Evolutionary conservation across 805 yeast species (phyloP), one percentile per base, ranked within the genome.

Genomic region (Zygosaccharomyces bailii): DNA sequence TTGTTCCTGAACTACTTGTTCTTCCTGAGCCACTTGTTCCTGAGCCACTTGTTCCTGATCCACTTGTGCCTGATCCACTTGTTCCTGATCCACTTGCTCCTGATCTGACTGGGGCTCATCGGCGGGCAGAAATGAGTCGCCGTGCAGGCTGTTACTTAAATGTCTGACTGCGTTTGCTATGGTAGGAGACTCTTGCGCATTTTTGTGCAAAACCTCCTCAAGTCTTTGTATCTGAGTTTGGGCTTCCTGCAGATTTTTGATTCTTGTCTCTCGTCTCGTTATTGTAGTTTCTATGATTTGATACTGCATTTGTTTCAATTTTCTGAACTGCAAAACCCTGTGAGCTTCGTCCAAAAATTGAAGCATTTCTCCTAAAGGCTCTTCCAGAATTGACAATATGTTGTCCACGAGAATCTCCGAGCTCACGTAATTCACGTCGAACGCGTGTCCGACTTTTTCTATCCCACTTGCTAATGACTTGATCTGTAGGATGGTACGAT

Each of bases 391-490:
- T 5, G 66, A 63, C 34, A 63, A 51, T 11, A 72, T 50, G 29
- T 75, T 75, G 29, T 70, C 70, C 2, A 66, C 63, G 33, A 73
- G 51, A 19, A 70, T 69, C 46, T 72, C 76, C 6, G 73, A 60
- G 16, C 80, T 76, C 14, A 81, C 75, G 49, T 76, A 80, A 30
- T 76, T 79, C 31, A 82, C 76, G 62, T 93, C 98, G 50, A 86
- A 81, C 1, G 89, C 84, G 57, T 86, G 89, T 1, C 98, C 97
- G 21, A 88, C 78, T 50, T 80, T 79, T 59, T 93, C 98, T 60
- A 54, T 79, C 69, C 50, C 80, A 67, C n/a, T 79, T 59, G 49
- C 78, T 60, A 57, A 71, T 73, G 36, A 70, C 45, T 66, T 75
- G 17, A 52, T 46, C 18, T 44, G 46, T 17, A 40, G n/a, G 5